Percentiles rank a stretch among this genome's conserved stretches.
phyloP scores from a whole-genome alignment of 352 stramenopile genomes.

The Phytophthora ohioensis region DNA sequence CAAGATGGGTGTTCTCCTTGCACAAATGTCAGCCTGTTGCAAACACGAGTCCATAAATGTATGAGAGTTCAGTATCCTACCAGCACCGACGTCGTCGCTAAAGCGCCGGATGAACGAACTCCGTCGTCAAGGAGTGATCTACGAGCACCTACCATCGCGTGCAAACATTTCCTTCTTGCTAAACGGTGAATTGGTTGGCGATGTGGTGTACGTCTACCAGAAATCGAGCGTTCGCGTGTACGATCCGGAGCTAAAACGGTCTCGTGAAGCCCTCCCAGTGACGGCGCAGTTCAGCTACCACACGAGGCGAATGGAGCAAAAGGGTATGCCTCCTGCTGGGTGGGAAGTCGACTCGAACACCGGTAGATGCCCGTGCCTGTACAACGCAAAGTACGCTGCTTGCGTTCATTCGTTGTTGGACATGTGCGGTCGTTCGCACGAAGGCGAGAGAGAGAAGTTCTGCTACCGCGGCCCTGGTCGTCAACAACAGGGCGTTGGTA shows the following conservation, averaged over 20 bases:
- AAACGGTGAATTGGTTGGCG: background rate
- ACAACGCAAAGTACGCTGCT: too few species aligned
- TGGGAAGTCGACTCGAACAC: too few species aligned
- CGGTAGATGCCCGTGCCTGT: too few species aligned
- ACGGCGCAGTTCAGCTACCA: too few species aligned
- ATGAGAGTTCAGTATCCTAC: background rate
- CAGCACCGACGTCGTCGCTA: background rate
- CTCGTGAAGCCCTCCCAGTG: too few species aligned
- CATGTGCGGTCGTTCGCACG: too few species aligned
- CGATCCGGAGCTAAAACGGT: background rate
- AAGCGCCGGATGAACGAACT: conserved; percentile 4
- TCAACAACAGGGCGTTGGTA: too few species aligned
- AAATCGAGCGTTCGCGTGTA: background rate
- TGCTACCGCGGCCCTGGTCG: too few species aligned
- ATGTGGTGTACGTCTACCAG: background rate
- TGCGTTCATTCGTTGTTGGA: too few species aligned
- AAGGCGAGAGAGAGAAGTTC: too few species aligned
- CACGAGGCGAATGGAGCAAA: too few species aligned
- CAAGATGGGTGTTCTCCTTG: conserved; percentile 8
- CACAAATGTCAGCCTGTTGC: conserved; percentile 3
- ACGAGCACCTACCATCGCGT: background rate
- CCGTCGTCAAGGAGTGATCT: background rate
- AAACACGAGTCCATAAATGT: conserved; percentile 4
- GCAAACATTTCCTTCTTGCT: background rate
- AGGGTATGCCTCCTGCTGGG: too few species aligned